Evolutionary conservation across 2,329 filamentous ascomycete genomes (phyloP).

Genomic region (Colletotrichum sp.): DNA sequence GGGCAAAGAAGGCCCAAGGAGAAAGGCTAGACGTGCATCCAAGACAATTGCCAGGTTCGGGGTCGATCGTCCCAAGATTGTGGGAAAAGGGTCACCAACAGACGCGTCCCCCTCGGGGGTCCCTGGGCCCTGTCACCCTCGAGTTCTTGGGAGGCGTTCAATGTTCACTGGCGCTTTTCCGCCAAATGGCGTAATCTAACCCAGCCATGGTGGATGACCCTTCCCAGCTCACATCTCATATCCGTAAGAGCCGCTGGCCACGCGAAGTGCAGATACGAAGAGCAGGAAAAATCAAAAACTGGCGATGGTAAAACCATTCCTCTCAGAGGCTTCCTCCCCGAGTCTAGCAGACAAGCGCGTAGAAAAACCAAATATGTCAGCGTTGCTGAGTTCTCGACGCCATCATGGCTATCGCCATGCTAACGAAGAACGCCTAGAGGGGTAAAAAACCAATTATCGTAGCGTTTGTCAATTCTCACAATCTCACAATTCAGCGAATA

Average conservation of each 20-base stretch:
- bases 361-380: background rate
- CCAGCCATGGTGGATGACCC: background rate
- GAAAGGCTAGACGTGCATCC: background rate
- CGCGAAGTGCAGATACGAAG: constrained; percentile 12
- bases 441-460: background rate
- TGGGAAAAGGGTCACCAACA: background rate
- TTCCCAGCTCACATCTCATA: background rate
- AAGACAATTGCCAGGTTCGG: constrained; percentile 4
- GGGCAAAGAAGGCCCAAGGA: background rate
- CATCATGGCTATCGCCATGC: background rate
- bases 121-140: background rate
- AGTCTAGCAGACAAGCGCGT: background rate
- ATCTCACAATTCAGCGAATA: background rate
- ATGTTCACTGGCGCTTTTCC: background rate
- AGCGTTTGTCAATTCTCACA: background rate
- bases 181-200: background rate
- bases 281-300: background rate
- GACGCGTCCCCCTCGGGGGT: no score
- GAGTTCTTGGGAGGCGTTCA: background rate
- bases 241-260: background rate
- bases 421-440: background rate
- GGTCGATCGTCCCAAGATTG: constrained; percentile 5
- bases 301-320: background rate
- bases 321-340: background rate
- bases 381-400: background rate